Conservation (phyloP, 441 rosid genomes). For the Erodium trifolium region DNA sequence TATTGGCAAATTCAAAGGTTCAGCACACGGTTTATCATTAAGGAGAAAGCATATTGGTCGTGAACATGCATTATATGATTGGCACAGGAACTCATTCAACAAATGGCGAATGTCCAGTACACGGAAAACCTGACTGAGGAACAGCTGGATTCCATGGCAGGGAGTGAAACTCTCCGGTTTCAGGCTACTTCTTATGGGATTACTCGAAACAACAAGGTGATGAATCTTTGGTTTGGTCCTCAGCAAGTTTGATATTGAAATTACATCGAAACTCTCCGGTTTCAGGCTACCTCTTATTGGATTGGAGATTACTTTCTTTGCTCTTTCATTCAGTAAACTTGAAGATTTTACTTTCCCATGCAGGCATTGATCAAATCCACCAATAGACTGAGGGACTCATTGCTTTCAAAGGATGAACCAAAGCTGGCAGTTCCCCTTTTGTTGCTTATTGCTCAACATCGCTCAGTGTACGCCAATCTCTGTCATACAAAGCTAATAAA, state of each 20-base stretch:
- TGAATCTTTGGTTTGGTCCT: conserved; percentile 6
- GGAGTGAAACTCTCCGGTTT: conserved; percentile 95
- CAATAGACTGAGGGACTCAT: conserved; percentile 83
- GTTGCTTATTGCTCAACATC: conserved; percentile 92
- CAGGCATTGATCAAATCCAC: conserved; percentile 97
- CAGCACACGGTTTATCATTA: conserved; percentile 15
- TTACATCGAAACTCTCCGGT: no score
- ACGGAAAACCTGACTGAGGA: conserved; percentile 98
- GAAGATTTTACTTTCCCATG: conserved; percentile 15
- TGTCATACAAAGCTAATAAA: conserved; percentile 6
- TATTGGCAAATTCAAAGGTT: conserved; percentile 25
- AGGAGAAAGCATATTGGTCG: conserved; percentile 17
- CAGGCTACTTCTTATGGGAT: conserved; percentile 97
- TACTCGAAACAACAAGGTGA: conserved; percentile 92
- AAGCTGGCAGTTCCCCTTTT: conserved; percentile 90
- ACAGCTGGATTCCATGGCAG: conserved; percentile 99
- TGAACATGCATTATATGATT: conserved; percentile 26
- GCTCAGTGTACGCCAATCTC: conserved; percentile 73
- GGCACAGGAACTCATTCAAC: conserved; percentile 89
- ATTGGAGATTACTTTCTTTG: neutral
- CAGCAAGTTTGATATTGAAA: neutral
- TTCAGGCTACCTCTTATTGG: no score
- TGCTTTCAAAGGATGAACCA: conserved; percentile 94
- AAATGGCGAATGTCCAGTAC: conserved; percentile 99
- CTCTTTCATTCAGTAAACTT: neutral